Conservation (phyloP, 306 rosid species). For the Rosa multiflora region DNA sequence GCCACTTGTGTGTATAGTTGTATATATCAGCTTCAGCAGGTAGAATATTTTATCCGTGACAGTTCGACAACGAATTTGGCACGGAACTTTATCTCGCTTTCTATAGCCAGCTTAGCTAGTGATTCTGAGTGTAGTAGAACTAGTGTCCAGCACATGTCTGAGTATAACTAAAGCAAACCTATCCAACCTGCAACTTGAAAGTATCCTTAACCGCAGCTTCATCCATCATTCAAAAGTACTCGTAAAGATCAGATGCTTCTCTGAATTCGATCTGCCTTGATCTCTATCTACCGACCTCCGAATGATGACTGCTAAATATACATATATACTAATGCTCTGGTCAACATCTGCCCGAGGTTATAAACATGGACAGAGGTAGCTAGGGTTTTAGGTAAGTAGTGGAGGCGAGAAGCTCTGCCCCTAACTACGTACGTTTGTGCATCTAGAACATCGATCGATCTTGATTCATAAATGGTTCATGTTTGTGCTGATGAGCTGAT, state of each 20-base stretch:
- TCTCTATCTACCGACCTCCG: not conserved
- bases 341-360: not conserved
- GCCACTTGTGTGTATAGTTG: not conserved
- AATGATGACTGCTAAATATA: not conserved
- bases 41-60: slow-evolving; percentile 46
- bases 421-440: not conserved
- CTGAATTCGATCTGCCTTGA: not conserved
- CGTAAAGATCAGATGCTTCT: not conserved
- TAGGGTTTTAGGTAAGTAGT: not conserved
- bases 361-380: not conserved
- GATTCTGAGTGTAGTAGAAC: not conserved
- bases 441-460: not conserved
- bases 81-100: not conserved
- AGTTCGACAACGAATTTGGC: not conserved
- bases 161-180: slow-evolving; percentile 31
- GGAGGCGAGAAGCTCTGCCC: not conserved
- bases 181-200: slow-evolving; percentile 21
- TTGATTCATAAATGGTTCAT: not conserved
- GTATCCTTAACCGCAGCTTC: slow-evolving; percentile 38
- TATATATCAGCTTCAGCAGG: not conserved
- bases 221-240: slow-evolving; percentile 37
- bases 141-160: slow-evolving; percentile 6
- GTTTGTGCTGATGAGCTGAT: not conserved
- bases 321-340: not conserved
- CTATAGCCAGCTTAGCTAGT: not conserved